Evolutionary conservation across 2,329 filamentous ascomycete genomes (phyloP).

Genomic region (Metarhizium album): DNA sequence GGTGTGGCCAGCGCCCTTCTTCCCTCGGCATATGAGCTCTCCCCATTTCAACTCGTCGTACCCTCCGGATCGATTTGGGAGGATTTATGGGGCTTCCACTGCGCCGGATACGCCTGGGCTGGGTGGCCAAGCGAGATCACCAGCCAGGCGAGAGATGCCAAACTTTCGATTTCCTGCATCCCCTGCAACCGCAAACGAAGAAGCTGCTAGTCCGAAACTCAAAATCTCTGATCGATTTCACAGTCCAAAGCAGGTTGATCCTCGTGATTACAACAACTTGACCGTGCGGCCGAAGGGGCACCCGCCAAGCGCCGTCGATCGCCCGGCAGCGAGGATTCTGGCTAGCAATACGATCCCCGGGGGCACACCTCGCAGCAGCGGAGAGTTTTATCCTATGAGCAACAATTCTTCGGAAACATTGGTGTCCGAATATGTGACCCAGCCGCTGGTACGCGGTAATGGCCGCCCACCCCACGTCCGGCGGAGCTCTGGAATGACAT

Average conservation of each 20-base stretch:
- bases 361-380: conserved; percentile 79
- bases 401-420: conserved; percentile 93
- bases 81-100: conserved; percentile 30
- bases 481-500: conserved; percentile 32
- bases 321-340: conserved; percentile 54
- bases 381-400: conserved; percentile 89
- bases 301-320: conserved; percentile 44
- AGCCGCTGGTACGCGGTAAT: conserved; percentile 24
- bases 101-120: conserved; percentile 33
- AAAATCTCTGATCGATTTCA: conserved; percentile 26
- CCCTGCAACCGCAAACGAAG: conserved; percentile 28
- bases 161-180: conserved; percentile 48
- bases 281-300: conserved; percentile 31
- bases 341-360: conserved; percentile 64
- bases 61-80: conserved; percentile 36
- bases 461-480: conserved; percentile 34
- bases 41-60: conserved; percentile 46
- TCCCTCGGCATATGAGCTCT: conserved; percentile 35
- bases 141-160: conserved; percentile 24
- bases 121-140: conserved; percentile 22
- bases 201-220: conserved; percentile 16
- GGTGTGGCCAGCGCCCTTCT: conserved; percentile 18
- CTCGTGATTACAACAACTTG: conserved; percentile 24
- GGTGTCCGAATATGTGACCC: conserved; percentile 73
- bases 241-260: conserved; percentile 25